Conservation (phyloP, 2,329 filamentous ascomycete genomes). For the Penicillium sclerotiorum region DNA sequence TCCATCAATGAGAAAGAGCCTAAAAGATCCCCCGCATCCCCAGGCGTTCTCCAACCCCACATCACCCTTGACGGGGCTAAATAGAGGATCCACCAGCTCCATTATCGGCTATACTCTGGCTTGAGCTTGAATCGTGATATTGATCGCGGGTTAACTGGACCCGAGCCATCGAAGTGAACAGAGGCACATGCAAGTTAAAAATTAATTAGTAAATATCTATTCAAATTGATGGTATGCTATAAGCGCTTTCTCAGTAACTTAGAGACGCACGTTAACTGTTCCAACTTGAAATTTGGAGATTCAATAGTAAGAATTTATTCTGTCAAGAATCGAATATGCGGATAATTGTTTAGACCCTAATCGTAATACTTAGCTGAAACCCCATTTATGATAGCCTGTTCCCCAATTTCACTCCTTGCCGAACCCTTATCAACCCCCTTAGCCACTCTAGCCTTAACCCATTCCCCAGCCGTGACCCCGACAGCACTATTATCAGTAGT, state of each 20-base stretch:
- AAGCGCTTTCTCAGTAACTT: too few relatives aligned
- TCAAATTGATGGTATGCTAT: too few relatives aligned
- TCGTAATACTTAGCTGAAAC: conserved; percentile 23
- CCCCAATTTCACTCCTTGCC: conserved; percentile 15
- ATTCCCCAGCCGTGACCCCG: conserved; percentile 20
- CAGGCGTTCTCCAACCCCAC: not conserved
- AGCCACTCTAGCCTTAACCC: conserved; percentile 25
- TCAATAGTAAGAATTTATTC: too few relatives aligned
- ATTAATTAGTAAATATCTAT: too few relatives aligned
- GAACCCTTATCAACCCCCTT: conserved; percentile 8
- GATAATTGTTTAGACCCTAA: too few relatives aligned
- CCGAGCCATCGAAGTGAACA: not conserved
- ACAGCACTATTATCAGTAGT: conserved; percentile 8
- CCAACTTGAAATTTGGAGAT: too few relatives aligned
- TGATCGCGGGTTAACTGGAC: not conserved
- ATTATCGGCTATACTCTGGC: not conserved
- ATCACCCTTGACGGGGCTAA: not conserved
- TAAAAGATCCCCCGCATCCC: too few relatives aligned
- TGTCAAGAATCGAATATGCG: too few relatives aligned
- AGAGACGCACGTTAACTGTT: too few relatives aligned
- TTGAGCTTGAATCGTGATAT: not conserved
- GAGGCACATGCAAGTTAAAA: too few relatives aligned
- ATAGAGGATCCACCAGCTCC: not conserved
- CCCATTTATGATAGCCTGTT: conserved; percentile 20
- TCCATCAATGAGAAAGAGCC: conserved; percentile 8